phyloP scores from a whole-genome alignment of 192 early-diverging fungal species.

The Neocallimastix lanati region DNA sequence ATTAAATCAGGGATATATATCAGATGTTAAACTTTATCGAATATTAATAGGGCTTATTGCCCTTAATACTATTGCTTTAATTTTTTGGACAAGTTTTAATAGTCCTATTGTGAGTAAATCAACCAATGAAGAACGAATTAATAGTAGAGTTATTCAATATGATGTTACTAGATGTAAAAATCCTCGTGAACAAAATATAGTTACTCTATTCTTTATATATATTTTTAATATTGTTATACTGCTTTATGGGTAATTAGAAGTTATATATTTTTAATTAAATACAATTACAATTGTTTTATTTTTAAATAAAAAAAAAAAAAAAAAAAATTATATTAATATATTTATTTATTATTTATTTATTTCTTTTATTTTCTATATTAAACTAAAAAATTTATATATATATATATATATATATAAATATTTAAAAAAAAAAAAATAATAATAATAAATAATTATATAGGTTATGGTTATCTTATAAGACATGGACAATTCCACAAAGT shows the following conservation, averaged over 20 bases:
- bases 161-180: not conserved
- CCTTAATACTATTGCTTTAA: not conserved
- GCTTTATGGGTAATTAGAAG: not conserved
- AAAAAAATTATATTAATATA: no score
- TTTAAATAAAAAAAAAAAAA: no score
- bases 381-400: no score
- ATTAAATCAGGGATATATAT: not conserved
- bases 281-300: no score
- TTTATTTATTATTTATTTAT: no score
- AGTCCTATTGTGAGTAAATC: not conserved
- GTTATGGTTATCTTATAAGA: not conserved
- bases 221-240: not conserved
- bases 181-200: not conserved
- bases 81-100: not conserved
- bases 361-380: no score
- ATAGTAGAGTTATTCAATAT: not conserved
- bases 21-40: not conserved
- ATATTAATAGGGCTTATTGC: not conserved
- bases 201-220: not conserved
- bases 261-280: no score
- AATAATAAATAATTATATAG: no score
- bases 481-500: not conserved
- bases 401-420: no score
- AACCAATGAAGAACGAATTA: not conserved
- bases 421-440: no score